Base-by-base conservation (phyloP, 345 rosid species). In the Salix udensis region DNA sequence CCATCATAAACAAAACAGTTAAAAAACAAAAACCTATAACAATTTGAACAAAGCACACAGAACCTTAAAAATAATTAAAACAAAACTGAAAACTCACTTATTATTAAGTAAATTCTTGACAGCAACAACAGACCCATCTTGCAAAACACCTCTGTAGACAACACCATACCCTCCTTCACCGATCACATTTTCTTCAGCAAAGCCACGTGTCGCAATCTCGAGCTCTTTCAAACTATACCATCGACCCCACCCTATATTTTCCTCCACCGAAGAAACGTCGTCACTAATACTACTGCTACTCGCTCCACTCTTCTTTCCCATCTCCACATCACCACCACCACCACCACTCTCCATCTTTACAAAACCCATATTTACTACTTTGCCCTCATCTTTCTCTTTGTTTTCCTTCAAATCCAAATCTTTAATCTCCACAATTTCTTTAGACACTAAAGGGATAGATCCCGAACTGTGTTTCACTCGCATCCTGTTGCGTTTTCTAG, bases 121-220 rank as follows among this genome's bases (percentile, higher is more conserved):
- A 39, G 99, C 99, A 23, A 90, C 97, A 2, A 92, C 88, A 4
- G 97, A 91, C 34, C 91, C 94, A 39, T 93, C 98, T 5, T 73
- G 70, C 81, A 96, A 82, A 15, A 88, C 86, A 28, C 97, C 99
- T 78, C 89, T 84, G 70, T 81, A 95, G 50, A 95, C 99, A 78
- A 95, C 58, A 2, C 99, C 99, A 70, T 95, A 95, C 1, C 99
- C 99, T 23, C 99, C 99, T 85, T 93, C 99, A 4, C 99, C 99
- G 84, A 96, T 83, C 74, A 93, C 89, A 68, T 82, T 93, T 84
- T 88, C 96, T 81, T 86, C 94, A 39, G 91, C 72, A 61, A 96
- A 96, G 28, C 91, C 93, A 75, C 87, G 84, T 10, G 99, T 96
- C 81, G 99, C 99, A 64, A 73, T 66, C 84, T 96, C 93, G 60